These are phyloP conservation scores for Vitis hybrid DNA, from an alignment of 177 flowering plant genomes.

Conservation along the genomic window DNA sequence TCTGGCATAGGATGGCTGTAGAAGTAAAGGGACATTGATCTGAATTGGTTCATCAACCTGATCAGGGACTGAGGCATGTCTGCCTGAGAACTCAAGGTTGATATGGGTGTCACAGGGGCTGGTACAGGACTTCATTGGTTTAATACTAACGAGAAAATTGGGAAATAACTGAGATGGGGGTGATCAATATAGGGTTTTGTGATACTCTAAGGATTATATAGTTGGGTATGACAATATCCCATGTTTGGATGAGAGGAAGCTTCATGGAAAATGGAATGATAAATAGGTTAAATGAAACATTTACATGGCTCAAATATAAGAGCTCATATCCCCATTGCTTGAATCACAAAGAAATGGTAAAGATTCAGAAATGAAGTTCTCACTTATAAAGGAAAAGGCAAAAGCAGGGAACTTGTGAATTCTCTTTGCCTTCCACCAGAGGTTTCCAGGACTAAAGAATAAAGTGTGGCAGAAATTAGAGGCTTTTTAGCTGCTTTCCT, in stretches of 20 bases:
- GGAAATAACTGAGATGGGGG: too few relatives aligned
- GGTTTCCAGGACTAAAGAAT: not conserved
- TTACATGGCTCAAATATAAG: too few relatives aligned
- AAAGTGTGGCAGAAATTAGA: slow-evolving; percentile 3
- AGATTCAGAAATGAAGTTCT: too few relatives aligned
- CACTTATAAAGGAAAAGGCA: not conserved
- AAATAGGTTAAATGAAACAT: too few relatives aligned
- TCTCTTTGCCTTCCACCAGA: not conserved
- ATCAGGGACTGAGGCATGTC: not conserved
- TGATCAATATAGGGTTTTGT: too few relatives aligned
- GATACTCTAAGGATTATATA: too few relatives aligned
- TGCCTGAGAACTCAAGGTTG: slow-evolving; percentile 7
- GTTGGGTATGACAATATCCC: too few relatives aligned
- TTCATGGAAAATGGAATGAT: not conserved
- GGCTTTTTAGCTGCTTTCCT: too few relatives aligned
- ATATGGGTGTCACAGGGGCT: slow-evolving; percentile 11
- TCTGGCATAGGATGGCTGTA: slow-evolving; percentile 20
- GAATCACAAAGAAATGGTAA: too few relatives aligned
- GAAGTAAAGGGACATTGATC: slow-evolving; percentile 29
- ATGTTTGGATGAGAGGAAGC: not conserved
- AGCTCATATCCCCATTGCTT: too few relatives aligned
- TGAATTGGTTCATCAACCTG: slow-evolving; percentile 4
- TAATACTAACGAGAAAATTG: not conserved
- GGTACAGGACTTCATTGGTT: slow-evolving; percentile 9
- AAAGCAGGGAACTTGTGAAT: not conserved